Evolutionary conservation across 352 stramenopile species (phyloP), one percentile per base, ranked within the genome.

Genomic region (Globisporangium canariense): DNA sequence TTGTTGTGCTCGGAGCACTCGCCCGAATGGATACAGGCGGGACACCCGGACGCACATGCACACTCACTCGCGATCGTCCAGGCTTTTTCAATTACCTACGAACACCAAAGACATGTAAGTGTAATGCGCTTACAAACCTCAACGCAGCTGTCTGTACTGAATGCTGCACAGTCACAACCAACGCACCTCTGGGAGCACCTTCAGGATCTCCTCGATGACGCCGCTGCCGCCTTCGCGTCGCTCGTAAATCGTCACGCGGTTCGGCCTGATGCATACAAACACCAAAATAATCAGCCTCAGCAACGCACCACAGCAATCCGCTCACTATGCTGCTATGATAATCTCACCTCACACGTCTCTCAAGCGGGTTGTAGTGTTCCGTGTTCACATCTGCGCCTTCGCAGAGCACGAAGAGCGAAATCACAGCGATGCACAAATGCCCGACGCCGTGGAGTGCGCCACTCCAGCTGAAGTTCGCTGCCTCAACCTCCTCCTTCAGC

Each of bases 381-480:
- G 85, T 93, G 57, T 88, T 83, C 46, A 98, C 66, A 71, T 98
- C 91, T 16, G 72, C 67, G 0, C 64, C 25, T 45, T 97, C 88
- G 45, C 94, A 97, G 20, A 98, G 77, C 14, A 98, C 83, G 68
- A 98, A 98, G 10, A 98, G 75, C 60, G 94, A 94, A 43, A 97
- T 75, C 18, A 99, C 82, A 2, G 92, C 89, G 16, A 98, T 68
- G 60, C 98, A 80, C 2, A 96, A 56, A 77, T 99, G 97, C 14
- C 91, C 95, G 0, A 98, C 78, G 11, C 84, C 86, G 62, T 96
- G 86, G 13, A 94, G 56, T 5, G 85, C 79, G 56, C 72, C 76
- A 45, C 58, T 78, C 81, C 77, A 92, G 32, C 60, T 60, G 22
- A 62, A 70, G 6, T 65, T 66, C 0, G 40, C 65, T 0, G 28